phyloP scores from a whole-genome alignment of 306 rosid genomes.

The Cucurbita argyrosperma region DNA sequence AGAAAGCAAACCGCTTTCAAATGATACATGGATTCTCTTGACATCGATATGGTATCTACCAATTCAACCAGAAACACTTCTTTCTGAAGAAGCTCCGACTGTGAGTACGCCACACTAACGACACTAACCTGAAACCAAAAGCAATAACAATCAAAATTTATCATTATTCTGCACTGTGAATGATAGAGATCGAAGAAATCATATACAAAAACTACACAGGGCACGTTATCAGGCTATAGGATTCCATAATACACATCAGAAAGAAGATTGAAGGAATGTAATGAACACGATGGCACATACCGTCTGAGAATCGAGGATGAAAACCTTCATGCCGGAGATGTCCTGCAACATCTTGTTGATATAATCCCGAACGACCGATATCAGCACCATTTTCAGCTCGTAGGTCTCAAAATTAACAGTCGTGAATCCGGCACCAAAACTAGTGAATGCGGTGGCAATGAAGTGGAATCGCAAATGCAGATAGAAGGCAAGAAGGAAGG shows the following conservation, averaged over 20 bases:
- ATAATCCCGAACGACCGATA: conserved; percentile 72
- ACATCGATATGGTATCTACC: conserved; percentile 66
- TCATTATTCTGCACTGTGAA: neutral
- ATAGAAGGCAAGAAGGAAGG: neutral
- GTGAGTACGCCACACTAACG: conserved; percentile 85
- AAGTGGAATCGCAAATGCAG: neutral
- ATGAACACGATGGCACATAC: conserved; percentile 19
- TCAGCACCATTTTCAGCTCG: conserved; percentile 34
- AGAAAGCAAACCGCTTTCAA: conserved; percentile 86
- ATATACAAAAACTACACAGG: neutral
- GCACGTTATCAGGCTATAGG: neutral
- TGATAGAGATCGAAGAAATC: neutral
- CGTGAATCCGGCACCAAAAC: neutral
- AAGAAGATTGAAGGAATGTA: neutral
- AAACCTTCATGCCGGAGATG: conserved; percentile 98
- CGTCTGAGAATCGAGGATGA: conserved; percentile 90
- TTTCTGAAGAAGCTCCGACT: conserved; percentile 83
- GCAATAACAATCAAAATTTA: neutral
- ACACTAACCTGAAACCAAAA: conserved; percentile 57
- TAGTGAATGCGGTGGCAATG: neutral
- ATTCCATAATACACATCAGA: neutral
- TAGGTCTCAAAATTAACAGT: neutral
- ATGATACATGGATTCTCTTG: conserved; percentile 81
- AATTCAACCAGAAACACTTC: conserved; percentile 88
- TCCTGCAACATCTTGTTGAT: conserved; percentile 83